Percentiles rank a stretch among this genome's conserved stretches.
These are phyloP conservation scores for Candida sanyaensis DNA, from an alignment of 1,139 yeast genomes.

Conservation along the genomic window DNA sequence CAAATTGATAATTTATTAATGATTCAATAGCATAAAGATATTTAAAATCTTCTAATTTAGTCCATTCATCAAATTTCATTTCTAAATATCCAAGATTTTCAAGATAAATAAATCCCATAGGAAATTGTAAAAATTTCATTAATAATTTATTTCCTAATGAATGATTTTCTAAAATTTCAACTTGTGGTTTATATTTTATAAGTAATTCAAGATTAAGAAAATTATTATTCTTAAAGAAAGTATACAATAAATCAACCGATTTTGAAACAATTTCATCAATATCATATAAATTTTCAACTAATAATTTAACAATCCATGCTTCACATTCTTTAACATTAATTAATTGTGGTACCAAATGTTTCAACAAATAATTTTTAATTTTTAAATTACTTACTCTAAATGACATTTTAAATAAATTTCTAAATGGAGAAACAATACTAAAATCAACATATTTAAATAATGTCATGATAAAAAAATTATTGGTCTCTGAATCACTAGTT, in stretches of 20 bases:
- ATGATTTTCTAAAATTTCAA: constrained; percentile 25
- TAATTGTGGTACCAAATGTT: constrained; percentile 48
- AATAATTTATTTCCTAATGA: constrained; percentile 29
- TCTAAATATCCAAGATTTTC: constrained; percentile 36
- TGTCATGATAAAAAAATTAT: constrained; percentile 58
- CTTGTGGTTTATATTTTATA: constrained; percentile 34
- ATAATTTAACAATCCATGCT: constrained; percentile 43
- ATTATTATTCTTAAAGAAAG: constrained; percentile 16
- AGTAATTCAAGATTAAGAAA: constrained; percentile 24
- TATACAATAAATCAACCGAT: constrained; percentile 50
- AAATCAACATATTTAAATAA: constrained; percentile 66
- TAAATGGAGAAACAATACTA: constrained; percentile 62
- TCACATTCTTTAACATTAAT: constrained; percentile 34
- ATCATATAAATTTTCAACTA: constrained; percentile 75
- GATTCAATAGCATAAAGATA: constrained; percentile 27
- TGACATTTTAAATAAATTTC: constrained; percentile 66
- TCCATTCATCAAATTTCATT: constrained; percentile 32
- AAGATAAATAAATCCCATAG: constrained; percentile 40
- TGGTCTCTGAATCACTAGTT: constrained; percentile 22
- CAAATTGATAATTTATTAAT: constrained; percentile 22
- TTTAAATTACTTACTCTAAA: constrained; percentile 56
- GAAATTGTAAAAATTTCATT: constrained; percentile 28
- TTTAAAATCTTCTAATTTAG: constrained; percentile 19
- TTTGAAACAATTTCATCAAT: constrained; percentile 55
- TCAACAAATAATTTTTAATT: constrained; percentile 59